Evolutionary conservation across 495 filamentous ascomycete genomes (phyloP), one percentile per base, ranked within the genome.

Genomic region (Echria macrotheca): DNA sequence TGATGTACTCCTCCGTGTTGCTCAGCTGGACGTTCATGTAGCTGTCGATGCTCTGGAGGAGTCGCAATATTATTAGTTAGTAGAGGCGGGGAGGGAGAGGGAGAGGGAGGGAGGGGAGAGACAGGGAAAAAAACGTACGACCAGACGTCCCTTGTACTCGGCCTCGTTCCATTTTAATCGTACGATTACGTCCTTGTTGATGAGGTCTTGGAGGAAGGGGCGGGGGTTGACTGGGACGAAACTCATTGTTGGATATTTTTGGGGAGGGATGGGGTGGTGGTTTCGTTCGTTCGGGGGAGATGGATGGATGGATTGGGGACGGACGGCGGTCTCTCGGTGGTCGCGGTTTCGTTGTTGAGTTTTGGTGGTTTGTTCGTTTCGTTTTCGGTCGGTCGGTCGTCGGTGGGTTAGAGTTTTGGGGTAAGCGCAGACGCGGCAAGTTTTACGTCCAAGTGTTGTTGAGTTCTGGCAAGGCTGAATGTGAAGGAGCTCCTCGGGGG

Each of bases 1-100:
- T 83, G 55, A 96, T 84, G 70, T 79, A 95, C 63, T 97, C 94
- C 71, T 94, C 87, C 40, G 93, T 89, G 58, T 84, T 81, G 58
- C 78, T 78, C 44, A 98, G 78, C 69, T 96, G 87, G 53, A 98
- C 82, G 72, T 98, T 98, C 91, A 98, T 96, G 79, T 97, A 98
- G 59, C 85, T 90, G 73, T 98, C 93, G 56, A 95, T 86, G 70
- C 61, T 64, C 62, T 65, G 44, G n/a, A 7, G 12, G 11, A 9
- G 14, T 1, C 2, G 7, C 35, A 15, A 36, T 41, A 4, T 35
- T 3, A 10, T 28, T 5, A 14, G 4, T n/a, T 12, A 1, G 39
- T 26, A n/a, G n/a, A n/a, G n/a, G n/a, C n/a, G n/a, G n/a, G n/a
- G n/a, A n/a, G n/a, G n/a, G n/a, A n/a, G n/a, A n/a, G n/a, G n/a